phyloP scores from a whole-genome alignment of 139 green algal genomes.

The Mesotaenium endlicherianum region DNA sequence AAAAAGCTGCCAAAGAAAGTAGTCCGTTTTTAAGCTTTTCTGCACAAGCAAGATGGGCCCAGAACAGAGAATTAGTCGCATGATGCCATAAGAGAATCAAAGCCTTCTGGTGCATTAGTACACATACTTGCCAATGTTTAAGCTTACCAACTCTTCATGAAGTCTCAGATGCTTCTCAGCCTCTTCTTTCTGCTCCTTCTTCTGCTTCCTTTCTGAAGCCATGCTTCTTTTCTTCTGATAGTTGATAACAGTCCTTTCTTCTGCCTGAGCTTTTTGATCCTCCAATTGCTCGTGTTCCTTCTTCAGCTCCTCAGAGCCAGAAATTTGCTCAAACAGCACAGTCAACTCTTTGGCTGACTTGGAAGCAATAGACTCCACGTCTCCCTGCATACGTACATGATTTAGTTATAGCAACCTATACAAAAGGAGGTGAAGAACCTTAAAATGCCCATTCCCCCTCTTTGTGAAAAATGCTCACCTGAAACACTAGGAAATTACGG shows the following conservation, averaged over 20 bases:
- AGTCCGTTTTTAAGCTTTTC: slow-evolving; percentile 23
- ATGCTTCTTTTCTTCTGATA: slow-evolving; percentile 78
- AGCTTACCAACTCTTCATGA: slow-evolving; percentile 66
- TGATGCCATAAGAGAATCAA: background rate
- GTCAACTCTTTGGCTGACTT: slow-evolving; percentile 82
- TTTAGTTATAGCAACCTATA: too few species aligned
- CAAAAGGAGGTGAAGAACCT: background rate
- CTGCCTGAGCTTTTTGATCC: slow-evolving; percentile 57
- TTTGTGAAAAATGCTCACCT: too few species aligned
- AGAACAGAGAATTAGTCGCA: too few species aligned
- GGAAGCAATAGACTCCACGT: slow-evolving; percentile 91
- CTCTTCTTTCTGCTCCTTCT: slow-evolving; percentile 97
- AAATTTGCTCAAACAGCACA: slow-evolving; percentile 83
- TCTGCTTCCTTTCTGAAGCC: slow-evolving; percentile 76
- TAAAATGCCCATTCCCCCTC: too few species aligned
- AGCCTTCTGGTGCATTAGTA: background rate
- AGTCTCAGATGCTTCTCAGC: slow-evolving; percentile 81
- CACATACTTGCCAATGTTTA: too few species aligned
- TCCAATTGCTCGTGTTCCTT: slow-evolving; percentile 74
- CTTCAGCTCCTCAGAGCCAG: slow-evolving; percentile 64
- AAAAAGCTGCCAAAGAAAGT: slow-evolving; percentile 79
- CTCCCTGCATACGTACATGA: slow-evolving; percentile 66
- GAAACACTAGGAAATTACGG: slow-evolving; percentile 98
- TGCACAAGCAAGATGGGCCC: background rate
- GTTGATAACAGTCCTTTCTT: slow-evolving; percentile 65